phyloP scores from a whole-genome alignment of 2,329 filamentous ascomycete genomes.

The Huntiella abstrusa region DNA sequence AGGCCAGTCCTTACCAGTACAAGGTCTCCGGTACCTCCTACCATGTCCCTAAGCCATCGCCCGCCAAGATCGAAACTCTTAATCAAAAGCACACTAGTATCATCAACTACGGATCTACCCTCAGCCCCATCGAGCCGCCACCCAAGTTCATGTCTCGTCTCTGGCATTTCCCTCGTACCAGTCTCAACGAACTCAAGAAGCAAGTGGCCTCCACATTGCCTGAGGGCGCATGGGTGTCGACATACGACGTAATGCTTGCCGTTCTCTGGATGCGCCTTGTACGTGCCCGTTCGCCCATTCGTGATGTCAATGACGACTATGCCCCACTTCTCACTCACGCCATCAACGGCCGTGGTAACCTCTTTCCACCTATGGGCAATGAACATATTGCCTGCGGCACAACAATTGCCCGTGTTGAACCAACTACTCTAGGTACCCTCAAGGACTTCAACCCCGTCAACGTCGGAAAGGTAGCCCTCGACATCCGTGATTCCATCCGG shows the following conservation, averaged over 20 bases:
- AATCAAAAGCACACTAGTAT: neutral
- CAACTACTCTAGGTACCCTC: neutral
- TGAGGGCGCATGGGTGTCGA: conserved; percentile 3
- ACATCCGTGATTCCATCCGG: conserved; percentile 3
- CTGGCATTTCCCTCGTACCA: conserved; percentile 4
- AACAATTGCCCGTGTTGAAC: conserved; percentile 2
- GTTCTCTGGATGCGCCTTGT: conserved; percentile 1
- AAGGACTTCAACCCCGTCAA: conserved; percentile 1
- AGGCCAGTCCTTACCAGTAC: neutral
- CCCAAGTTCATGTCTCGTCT: conserved; percentile 4
- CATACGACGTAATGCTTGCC: conserved; percentile 3
- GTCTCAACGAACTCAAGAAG: conserved; percentile 2
- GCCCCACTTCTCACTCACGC: conserved; percentile 1
- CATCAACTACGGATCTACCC: neutral
- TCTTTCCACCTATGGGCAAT: conserved; percentile 4
- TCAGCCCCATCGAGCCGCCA: neutral
- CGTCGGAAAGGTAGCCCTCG: conserved; percentile 1
- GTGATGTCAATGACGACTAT: neutral
- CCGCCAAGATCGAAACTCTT: neutral
- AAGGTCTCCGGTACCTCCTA: conserved; percentile 2
- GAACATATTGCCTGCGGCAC: conserved; percentile 5
- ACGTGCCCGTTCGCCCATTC: conserved; percentile 1
- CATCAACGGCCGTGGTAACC: conserved; percentile 2
- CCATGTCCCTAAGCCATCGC: conserved; percentile 4
- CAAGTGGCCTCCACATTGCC: neutral